Evolutionary conservation across 768 basidiomycete genomes (phyloP).

Genomic region (Termitomyces sp.): DNA sequence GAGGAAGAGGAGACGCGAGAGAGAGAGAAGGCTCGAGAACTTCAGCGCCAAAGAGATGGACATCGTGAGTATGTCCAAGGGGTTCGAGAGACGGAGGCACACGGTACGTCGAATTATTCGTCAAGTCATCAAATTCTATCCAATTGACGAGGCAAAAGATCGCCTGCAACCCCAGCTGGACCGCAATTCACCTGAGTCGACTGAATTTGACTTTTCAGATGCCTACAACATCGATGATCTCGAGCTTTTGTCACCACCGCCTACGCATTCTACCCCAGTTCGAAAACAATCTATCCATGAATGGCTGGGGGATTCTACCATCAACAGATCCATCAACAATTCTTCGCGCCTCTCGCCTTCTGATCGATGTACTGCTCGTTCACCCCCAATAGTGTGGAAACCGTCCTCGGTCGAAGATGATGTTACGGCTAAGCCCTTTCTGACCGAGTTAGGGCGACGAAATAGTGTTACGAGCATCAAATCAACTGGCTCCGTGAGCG

Average conservation of each 20-base stretch:
- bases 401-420: constrained; percentile 47
- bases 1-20: not conserved
- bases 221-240: constrained; percentile 20
- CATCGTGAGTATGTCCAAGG: not conserved
- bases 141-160: not conserved
- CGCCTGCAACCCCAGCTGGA: not conserved
- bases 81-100: not conserved
- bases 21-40: not conserved
- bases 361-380: constrained; percentile 30
- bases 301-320: not conserved
- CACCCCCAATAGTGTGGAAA: constrained; percentile 45
- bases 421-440: constrained; percentile 36
- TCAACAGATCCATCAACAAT: constrained; percentile 13
- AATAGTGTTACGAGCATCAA: constrained; percentile 49
- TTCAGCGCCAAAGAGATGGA: not conserved
- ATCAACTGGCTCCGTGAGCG: constrained; percentile 39
- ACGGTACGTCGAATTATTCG: not conserved
- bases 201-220: constrained; percentile 4
- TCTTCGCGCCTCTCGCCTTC: constrained; percentile 18
- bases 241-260: constrained; percentile 19
- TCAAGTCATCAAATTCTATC: not conserved
- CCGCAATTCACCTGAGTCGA: not conserved
- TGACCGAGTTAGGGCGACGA: constrained; percentile 36
- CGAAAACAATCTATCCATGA: constrained; percentile 9
- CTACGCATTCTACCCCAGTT: constrained; percentile 13